Evolutionary conservation across 768 basidiomycete genomes (phyloP).

Genomic region (Cyathus striatus): DNA sequence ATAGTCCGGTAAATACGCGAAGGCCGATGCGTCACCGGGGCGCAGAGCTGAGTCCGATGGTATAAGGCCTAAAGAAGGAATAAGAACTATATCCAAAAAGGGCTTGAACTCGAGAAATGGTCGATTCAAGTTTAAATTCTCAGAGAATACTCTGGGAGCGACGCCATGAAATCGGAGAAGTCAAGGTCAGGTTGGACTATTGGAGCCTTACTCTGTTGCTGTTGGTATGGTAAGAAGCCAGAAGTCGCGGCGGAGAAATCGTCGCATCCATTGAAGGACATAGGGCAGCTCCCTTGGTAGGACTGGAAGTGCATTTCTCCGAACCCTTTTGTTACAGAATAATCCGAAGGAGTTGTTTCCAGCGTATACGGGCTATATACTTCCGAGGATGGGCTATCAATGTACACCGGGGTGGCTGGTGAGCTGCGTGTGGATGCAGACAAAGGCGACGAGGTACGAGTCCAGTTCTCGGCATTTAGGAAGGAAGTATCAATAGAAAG

Average conservation of each 20-base stretch:
- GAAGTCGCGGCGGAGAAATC: conserved; percentile 10
- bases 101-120: neutral
- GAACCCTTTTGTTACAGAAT: conserved; percentile 19
- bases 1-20: neutral
- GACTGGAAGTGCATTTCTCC: conserved; percentile 14
- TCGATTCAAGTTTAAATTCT: neutral
- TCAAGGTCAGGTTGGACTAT: conserved; percentile 21
- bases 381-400: conserved; percentile 20
- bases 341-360: conserved; percentile 24
- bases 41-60: neutral
- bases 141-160: conserved; percentile 21
- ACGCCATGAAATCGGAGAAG: conserved; percentile 30
- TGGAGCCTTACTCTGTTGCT: conserved; percentile 13
- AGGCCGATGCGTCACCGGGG: neutral
- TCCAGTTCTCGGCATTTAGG: conserved; percentile 32
- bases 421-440: conserved; percentile 28
- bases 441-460: conserved; percentile 35
- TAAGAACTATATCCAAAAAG: conserved; percentile 3
- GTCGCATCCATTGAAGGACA: conserved; percentile 11
- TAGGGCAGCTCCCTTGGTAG: conserved; percentile 12
- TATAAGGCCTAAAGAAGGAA: neutral
- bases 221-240: conserved; percentile 16
- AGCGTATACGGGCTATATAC: conserved; percentile 17
- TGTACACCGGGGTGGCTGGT: conserved; percentile 47
- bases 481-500: conserved; percentile 33